phyloP scores from a whole-genome alignment of 2,329 filamentous ascomycete species.

The Colletotrichum tabaci region DNA sequence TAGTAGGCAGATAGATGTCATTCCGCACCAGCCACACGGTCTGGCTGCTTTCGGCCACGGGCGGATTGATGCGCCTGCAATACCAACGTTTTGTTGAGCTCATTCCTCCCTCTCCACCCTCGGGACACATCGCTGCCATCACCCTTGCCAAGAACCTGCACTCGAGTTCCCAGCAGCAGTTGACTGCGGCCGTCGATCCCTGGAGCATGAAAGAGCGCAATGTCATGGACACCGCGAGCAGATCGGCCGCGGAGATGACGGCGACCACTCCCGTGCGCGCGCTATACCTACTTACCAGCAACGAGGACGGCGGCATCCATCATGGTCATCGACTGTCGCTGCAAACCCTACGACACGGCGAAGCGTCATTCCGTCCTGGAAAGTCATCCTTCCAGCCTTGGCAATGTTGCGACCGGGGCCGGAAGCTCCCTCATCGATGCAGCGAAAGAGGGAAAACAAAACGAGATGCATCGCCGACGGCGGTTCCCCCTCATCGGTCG shows the following conservation, averaged over 20 bases:
- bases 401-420: constrained; percentile 20
- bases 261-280: background rate
- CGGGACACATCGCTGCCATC: background rate
- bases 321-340: constrained; percentile 2
- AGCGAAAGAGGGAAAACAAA: background rate
- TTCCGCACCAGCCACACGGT: background rate
- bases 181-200: background rate
- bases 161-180: background rate
- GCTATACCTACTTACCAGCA: background rate
- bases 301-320: background rate
- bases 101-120: background rate
- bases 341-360: constrained; percentile 15
- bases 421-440: constrained; percentile 11
- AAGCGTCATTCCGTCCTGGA: constrained; percentile 16
- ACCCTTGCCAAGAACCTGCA: background rate
- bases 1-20: background rate
- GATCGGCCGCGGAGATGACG: background rate
- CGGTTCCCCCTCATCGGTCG: background rate
- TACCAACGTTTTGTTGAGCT: background rate
- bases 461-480: background rate
- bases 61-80: too few species aligned
- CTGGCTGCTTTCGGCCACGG: background rate
- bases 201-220: background rate
- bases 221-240: background rate
- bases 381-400: constrained; percentile 21